Conservation (phyloP, 1,284 basidiomycete species). For the Ceratobasidium sp. region DNA sequence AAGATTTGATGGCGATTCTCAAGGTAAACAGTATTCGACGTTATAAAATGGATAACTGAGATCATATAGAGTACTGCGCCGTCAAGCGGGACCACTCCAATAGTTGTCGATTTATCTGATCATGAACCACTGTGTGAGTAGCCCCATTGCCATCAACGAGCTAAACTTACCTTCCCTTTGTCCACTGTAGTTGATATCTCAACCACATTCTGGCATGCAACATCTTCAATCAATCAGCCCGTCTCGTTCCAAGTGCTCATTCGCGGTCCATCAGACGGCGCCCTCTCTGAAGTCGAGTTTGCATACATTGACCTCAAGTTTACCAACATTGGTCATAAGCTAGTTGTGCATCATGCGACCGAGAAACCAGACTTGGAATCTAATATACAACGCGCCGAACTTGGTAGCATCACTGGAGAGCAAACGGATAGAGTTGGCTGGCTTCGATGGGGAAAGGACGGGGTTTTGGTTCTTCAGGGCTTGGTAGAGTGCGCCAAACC, state of each 20-base stretch:
- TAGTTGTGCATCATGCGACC: conserved; percentile 64
- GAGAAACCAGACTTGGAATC: conserved; percentile 41
- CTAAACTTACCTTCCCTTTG: no score
- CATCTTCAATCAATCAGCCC: conserved; percentile 70
- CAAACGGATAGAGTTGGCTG: no score
- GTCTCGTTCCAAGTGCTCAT: conserved; percentile 80
- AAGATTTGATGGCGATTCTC: conserved; percentile 76
- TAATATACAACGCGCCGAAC: conserved; percentile 56
- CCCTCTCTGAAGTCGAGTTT: conserved; percentile 70
- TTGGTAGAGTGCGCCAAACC: conserved; percentile 61
- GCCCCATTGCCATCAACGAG: conserved; percentile 27
- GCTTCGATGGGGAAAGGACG: conserved; percentile 66
- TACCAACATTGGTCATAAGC: conserved; percentile 61
- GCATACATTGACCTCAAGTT: conserved; percentile 70
- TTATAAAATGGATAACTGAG: background rate
- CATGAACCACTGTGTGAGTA: conserved; percentile 73
- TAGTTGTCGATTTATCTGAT: conserved; percentile 74
- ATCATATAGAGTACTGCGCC: conserved; percentile 74
- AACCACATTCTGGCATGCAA: conserved; percentile 73
- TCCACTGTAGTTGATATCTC: conserved; percentile 70
- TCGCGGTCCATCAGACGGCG: conserved; percentile 62
- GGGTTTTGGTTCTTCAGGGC: conserved; percentile 69
- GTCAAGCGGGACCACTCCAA: conserved; percentile 61
- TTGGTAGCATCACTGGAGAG: conserved; percentile 59
- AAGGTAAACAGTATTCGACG: conserved; percentile 63